Base-by-base conservation (phyloP, 2,329 filamentous ascomycete species). In the Colletotrichum sublineola region DNA sequence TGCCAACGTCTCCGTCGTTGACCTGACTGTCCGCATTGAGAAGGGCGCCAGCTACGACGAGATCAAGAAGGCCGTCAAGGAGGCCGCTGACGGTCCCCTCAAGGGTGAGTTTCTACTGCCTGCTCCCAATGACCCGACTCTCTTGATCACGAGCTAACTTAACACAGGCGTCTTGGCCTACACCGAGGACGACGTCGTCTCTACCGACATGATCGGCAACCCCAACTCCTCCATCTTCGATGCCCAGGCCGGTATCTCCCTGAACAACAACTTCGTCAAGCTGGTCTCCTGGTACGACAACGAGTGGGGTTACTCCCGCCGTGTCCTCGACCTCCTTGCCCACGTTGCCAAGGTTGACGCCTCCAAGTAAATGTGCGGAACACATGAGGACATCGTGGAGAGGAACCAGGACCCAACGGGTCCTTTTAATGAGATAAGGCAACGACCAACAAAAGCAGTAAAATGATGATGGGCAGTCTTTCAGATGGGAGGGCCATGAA, bases 251-350 rank as follows among this genome's bases (percentile, higher is more conserved):
- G 96, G 96, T 90, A 98, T 99, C 87, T 93, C 95, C 77, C 93
- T 99, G 80, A 99, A 98, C 92, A 86, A 95, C 82, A 95, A 98
- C 92, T 98, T 98, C 85, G 92, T 97, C 90, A 99, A 99, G 93
- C 91, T 99, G 75, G 93, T 98, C 84, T 92, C 92, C 81, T 98
- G 96, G 96, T 97, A 97, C 88, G 95, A 97, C 90, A 98, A 98
- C 90, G 96, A 98, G 91, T 98, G 95, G 95, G 96, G 95, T 82
- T 98, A 99, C 93, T 97, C 94, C 85, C 95, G 95, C 88, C 96
- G 93, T 91, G 93, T 95, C 81, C 87, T 95, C 78, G 93, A 96
- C 86, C 93, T 96, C 80, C 83, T 90, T 83, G 87, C 89, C 86
- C 93, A 95, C 89, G 89, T 95, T 80, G 88, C 93, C 85, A 93